phyloP scores from a whole-genome alignment of 1,284 basidiomycete genomes.

The Trichosporon inkin region DNA sequence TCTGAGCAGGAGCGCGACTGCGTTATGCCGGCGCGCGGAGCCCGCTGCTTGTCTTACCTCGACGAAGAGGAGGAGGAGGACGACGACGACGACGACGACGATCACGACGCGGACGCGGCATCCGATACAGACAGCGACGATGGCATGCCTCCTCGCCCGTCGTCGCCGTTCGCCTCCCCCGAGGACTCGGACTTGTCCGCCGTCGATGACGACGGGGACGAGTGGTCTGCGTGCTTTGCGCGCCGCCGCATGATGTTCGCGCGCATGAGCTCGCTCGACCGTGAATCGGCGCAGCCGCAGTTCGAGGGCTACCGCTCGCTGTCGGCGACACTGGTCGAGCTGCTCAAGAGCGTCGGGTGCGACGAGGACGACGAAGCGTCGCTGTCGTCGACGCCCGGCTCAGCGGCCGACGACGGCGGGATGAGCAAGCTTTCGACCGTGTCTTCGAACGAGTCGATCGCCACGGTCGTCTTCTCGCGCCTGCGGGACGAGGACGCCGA shows the following conservation, averaged over 20 bases:
- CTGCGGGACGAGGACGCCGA: conserved; percentile 17
- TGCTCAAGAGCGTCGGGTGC: conserved; percentile 29
- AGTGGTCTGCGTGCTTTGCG: conserved; percentile 45
- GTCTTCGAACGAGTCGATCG: conserved; percentile 9
- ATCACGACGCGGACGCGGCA: conserved; percentile 20
- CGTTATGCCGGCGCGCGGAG: conserved; percentile 46
- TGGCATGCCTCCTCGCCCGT: conserved; percentile 9
- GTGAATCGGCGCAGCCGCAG: conserved; percentile 31
- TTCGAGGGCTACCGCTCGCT: conserved; percentile 47
- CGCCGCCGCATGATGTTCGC: conserved; percentile 47
- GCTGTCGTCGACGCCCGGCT: conserved; percentile 5
- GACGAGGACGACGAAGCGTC: conserved; percentile 14
- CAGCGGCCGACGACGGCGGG: conserved; percentile 9
- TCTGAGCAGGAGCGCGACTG: conserved; percentile 47
- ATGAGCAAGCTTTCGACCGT: neutral
- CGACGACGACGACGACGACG: conserved; percentile 19
- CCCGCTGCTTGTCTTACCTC: conserved; percentile 30
- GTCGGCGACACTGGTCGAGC: conserved; percentile 36
- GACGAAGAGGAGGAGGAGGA: conserved; percentile 24
- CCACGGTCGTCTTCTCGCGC: conserved; percentile 15
- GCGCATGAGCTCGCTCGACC: conserved; percentile 25
- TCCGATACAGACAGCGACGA: conserved; percentile 7
- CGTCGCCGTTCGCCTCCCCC: conserved; percentile 24
- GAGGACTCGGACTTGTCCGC: conserved; percentile 17
- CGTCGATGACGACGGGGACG: conserved; percentile 20